Conservation (phyloP, 2,329 filamentous ascomycete genomes). For the Monosporascus sp. region DNA sequence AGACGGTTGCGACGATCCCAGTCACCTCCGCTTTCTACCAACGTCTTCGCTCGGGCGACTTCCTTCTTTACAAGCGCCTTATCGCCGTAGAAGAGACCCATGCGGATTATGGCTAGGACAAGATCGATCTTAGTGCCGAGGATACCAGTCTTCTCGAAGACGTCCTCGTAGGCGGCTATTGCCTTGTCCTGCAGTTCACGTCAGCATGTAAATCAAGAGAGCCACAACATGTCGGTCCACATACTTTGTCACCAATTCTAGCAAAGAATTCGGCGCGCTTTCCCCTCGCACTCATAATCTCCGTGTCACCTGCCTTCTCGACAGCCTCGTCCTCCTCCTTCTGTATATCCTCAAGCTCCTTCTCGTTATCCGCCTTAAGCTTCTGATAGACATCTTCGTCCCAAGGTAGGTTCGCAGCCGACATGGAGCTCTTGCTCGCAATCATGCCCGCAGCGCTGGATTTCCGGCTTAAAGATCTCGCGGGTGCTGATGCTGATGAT, state of each 20-base stretch:
- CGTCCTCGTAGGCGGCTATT: conserved; percentile 83
- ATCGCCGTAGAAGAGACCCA: conserved; percentile 94
- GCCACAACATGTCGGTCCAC: conserved; percentile 4
- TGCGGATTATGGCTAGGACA: conserved; percentile 90
- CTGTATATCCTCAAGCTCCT: conserved; percentile 69
- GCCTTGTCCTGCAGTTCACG: conserved; percentile 71
- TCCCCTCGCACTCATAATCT: conserved; percentile 85
- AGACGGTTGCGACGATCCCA: conserved; percentile 98
- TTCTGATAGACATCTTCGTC: conserved; percentile 82
- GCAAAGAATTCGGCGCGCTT: conserved; percentile 97
- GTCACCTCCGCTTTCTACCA: conserved; percentile 93
- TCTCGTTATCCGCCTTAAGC: conserved; percentile 71
- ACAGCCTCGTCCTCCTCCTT: conserved; percentile 91
- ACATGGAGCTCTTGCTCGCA: conserved; percentile 61
- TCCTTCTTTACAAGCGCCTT: conserved; percentile 90
- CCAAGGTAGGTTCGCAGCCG: conserved; percentile 73
- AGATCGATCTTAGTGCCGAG: conserved; percentile 96
- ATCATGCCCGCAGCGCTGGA: conserved; percentile 70
- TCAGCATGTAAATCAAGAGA: conserved; percentile 11
- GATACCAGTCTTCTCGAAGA: conserved; percentile 96
- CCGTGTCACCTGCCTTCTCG: conserved; percentile 93
- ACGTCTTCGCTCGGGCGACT: conserved; percentile 78
- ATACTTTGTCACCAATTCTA: conserved; percentile 89
- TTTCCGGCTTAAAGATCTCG: conserved; percentile 61
- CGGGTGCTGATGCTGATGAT: conserved; percentile 39